phyloP scores from a whole-genome alignment of 768 basidiomycete species.

The Dacryopinax spathularia region DNA sequence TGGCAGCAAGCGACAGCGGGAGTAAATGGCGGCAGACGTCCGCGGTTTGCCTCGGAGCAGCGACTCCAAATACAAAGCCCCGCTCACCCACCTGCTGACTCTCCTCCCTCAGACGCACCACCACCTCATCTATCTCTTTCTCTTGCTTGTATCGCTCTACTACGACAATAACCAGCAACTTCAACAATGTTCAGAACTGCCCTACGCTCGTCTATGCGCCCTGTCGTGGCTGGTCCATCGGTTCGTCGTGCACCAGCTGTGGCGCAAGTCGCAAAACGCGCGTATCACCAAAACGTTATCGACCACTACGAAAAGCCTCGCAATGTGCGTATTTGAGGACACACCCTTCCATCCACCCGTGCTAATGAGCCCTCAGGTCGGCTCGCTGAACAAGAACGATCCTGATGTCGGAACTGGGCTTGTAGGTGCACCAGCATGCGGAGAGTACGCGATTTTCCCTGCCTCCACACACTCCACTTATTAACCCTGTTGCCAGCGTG shows the following conservation, averaged over 20 bases:
- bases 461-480: not conserved
- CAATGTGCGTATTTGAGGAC: slow-evolving; percentile 50
- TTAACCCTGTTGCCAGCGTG: slow-evolving; percentile 41
- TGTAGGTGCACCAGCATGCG: slow-evolving; percentile 91
- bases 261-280: slow-evolving; percentile 31
- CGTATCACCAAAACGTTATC: slow-evolving; percentile 92
- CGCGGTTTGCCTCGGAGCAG: no score
- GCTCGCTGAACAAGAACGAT: slow-evolving; percentile 86
- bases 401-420: slow-evolving; percentile 90
- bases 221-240: slow-evolving; percentile 5
- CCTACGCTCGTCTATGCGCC: not conserved
- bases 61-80: no score
- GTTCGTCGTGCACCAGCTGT: slow-evolving; percentile 4
- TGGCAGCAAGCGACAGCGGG: no score
- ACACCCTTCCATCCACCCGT: slow-evolving; percentile 37
- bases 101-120: no score
- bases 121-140: no score
- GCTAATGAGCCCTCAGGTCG: slow-evolving; percentile 47
- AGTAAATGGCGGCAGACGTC: no score
- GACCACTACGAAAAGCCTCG: slow-evolving; percentile 94
- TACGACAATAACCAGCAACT: not conserved
- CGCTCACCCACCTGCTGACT: no score
- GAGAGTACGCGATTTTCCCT: slow-evolving; percentile 15
- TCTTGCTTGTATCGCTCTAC: not conserved
- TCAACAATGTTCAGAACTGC: not conserved